Conservation (phyloP, 345 rosid species). For the Durio zibethinus region DNA sequence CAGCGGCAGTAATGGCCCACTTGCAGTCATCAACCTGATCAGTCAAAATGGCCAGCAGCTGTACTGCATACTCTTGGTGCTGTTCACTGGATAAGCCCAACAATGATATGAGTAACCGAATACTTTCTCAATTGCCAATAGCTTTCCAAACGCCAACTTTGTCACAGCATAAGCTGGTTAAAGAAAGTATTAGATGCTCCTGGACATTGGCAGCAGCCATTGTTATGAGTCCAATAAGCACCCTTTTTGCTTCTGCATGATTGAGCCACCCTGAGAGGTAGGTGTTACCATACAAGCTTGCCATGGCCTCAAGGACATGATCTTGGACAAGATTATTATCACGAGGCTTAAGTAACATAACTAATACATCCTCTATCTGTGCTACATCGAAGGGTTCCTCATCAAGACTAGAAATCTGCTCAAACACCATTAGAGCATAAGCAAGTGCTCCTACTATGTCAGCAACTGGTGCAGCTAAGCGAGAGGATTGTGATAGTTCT, state of each 20-base stretch:
- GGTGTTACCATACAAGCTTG: conserved; percentile 73
- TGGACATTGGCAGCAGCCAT: conserved; percentile 64
- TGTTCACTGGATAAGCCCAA: conserved; percentile 86
- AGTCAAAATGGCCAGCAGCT: conserved; percentile 61
- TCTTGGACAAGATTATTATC: conserved; percentile 68
- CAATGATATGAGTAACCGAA: conserved; percentile 71
- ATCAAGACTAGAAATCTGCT: conserved; percentile 40
- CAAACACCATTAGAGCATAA: conserved; percentile 67
- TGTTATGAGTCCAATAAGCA: conserved; percentile 72
- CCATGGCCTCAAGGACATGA: conserved; percentile 87
- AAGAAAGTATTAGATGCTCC: conserved; percentile 57
- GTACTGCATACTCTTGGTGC: conserved; percentile 83
- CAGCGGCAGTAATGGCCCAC: conserved; percentile 97
- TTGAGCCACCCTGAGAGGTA: conserved; percentile 48
- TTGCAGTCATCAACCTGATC: conserved; percentile 86
- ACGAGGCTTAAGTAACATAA: conserved; percentile 60
- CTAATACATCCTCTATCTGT: conserved; percentile 55
- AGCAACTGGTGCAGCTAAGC: conserved; percentile 67
- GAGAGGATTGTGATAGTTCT: conserved; percentile 61
- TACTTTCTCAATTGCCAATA: conserved; percentile 75
- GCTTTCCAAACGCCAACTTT: conserved; percentile 71
- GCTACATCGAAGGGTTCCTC: conserved; percentile 59
- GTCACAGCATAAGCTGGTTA: conserved; percentile 56
- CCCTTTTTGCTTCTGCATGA: conserved; percentile 79
- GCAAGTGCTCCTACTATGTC: conserved; percentile 85